Evolutionary conservation across 257 asterid species (phyloP).

Genomic region (Salvia hispanica): DNA sequence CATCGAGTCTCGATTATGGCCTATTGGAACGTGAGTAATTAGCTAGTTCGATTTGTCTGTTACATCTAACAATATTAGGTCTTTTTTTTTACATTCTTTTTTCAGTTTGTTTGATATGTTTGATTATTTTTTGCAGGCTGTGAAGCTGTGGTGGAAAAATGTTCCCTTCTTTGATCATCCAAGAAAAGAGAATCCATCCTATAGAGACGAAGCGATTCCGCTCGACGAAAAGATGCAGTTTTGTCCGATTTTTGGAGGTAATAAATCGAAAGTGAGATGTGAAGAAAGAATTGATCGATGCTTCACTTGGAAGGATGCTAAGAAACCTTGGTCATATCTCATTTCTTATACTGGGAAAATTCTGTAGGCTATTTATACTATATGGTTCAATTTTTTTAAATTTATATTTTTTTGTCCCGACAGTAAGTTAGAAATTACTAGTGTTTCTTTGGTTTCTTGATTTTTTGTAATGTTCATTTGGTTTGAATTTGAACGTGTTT

Average conservation of each 20-base stretch:
- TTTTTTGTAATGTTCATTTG: no score
- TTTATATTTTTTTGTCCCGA: no score
- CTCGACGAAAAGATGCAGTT: slow-evolving; percentile 45
- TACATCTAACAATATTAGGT: background rate
- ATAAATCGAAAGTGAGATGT: slow-evolving; percentile 5
- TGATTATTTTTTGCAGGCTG: slow-evolving; percentile 37
- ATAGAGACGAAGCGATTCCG: slow-evolving; percentile 44
- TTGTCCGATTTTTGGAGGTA: slow-evolving; percentile 34
- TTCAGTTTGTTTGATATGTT: no score
- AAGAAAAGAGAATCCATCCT: slow-evolving; percentile 45
- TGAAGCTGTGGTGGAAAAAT: slow-evolving; percentile 66
- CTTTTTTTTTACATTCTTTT: no score
- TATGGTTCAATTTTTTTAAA: no score
- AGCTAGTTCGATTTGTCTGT: background rate
- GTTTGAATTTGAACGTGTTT: no score
- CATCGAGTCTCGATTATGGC: slow-evolving; percentile 59
- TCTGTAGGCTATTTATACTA: background rate
- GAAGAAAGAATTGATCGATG: slow-evolving; percentile 29
- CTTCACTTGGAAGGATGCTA: slow-evolving; percentile 37
- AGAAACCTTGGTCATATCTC: slow-evolving; percentile 34
- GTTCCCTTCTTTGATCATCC: slow-evolving; percentile 54
- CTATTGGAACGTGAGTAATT: slow-evolving; percentile 62
- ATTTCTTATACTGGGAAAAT: slow-evolving; percentile 2
- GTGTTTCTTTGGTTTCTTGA: no score
- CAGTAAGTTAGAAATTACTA: no score